Evolutionary conservation across 2,329 filamentous ascomycete species (phyloP).

Genomic region (Microdochium paspali): DNA sequence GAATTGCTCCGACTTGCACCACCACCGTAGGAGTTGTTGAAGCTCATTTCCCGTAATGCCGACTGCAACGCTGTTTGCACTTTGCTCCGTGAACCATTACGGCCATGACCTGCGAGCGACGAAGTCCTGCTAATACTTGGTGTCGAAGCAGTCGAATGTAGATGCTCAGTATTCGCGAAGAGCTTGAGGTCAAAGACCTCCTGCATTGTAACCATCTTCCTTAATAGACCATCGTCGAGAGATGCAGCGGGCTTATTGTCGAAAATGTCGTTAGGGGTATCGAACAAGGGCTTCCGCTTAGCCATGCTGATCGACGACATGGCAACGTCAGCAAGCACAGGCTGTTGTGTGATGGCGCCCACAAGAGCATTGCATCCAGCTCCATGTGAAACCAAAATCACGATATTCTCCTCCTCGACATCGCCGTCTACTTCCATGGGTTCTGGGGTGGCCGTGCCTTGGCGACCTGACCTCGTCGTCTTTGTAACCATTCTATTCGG

Average conservation of each 20-base stretch:
- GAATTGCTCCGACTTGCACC: constrained; percentile 33
- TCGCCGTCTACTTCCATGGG: constrained; percentile 21
- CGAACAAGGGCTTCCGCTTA: constrained; percentile 43
- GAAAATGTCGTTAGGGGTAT: constrained; percentile 21
- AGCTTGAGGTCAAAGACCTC: constrained; percentile 65
- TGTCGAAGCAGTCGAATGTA: constrained; percentile 36
- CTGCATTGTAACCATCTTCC: constrained; percentile 33
- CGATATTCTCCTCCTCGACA: constrained; percentile 55
- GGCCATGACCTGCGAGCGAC: constrained; percentile 22
- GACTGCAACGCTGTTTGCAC: not conserved
- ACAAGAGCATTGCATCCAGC: constrained; percentile 95
- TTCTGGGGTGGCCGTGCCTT: constrained; percentile 17
- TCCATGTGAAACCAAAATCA: constrained; percentile 87
- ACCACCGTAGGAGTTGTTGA: constrained; percentile 25
- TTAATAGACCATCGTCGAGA: constrained; percentile 13
- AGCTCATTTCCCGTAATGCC: constrained; percentile 14
- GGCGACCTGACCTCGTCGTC: constrained; percentile 16
- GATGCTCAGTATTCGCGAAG: constrained; percentile 66
- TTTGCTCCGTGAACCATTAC: not conserved
- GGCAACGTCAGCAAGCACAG: constrained; percentile 80
- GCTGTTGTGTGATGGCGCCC: constrained; percentile 82
- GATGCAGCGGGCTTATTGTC: constrained; percentile 12
- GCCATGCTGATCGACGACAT: constrained; percentile 91
- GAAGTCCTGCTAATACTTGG: constrained; percentile 18
- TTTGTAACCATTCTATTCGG: constrained; percentile 42